phyloP scores from a whole-genome alignment of 208 protist species.

The Leishmania guyanensis region DNA sequence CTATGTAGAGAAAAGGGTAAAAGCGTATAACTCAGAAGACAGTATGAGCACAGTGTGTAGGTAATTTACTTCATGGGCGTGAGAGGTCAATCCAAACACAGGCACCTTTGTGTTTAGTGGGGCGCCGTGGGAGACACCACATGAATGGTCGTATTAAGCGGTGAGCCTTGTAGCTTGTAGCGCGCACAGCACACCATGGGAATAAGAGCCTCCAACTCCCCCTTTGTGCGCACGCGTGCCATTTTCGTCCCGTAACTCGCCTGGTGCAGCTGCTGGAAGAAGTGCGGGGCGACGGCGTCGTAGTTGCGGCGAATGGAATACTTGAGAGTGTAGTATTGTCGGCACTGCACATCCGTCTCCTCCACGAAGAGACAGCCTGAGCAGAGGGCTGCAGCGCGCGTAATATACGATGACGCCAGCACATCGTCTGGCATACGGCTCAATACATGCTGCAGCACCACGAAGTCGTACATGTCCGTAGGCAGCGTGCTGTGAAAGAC shows the following conservation, averaged over 20 bases:
- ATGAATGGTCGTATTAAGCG: conserved; percentile 73
- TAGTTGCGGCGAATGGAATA: conserved; percentile 41
- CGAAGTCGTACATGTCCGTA: conserved; percentile 55
- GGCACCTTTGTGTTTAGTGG: not conserved
- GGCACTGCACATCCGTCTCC: conserved; percentile 72
- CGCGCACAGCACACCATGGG: conserved; percentile 34
- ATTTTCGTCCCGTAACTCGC: conserved; percentile 37
- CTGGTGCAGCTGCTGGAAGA: conserved; percentile 50
- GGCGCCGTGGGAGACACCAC: conserved; percentile 11
- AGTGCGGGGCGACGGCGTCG: conserved; percentile 42
- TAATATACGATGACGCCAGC: conserved; percentile 31
- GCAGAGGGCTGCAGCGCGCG: conserved; percentile 8
- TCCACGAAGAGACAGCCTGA: conserved; percentile 53
- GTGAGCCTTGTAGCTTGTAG: conserved; percentile 74
- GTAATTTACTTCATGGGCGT: not conserved
- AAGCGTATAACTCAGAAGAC: not conserved
- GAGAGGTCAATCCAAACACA: not conserved
- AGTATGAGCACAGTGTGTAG: not conserved
- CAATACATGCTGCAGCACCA: conserved; percentile 78
- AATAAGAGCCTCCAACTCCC: conserved; percentile 40
- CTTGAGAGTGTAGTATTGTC: conserved; percentile 63
- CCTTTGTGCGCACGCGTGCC: conserved; percentile 49
- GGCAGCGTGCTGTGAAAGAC: conserved; percentile 27
- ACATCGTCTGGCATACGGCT: conserved; percentile 35
- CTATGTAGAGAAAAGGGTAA: not conserved